Evolutionary conservation across 371 early-diverging fungal genomes (phyloP).

Genomic region (Mortierella sp.): DNA sequence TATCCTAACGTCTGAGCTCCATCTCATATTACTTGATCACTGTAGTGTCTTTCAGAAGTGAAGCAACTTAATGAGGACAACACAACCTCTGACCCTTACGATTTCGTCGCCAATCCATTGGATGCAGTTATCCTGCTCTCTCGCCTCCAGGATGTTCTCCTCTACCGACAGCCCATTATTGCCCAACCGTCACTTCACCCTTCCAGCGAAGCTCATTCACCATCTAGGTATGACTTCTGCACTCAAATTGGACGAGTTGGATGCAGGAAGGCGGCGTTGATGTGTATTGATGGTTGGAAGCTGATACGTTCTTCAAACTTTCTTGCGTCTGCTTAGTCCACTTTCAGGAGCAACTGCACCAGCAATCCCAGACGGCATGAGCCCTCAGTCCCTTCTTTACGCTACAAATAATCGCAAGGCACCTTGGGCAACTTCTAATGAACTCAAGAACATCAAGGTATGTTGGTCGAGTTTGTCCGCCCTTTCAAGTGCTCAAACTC

Average conservation of each 20-base stretch:
- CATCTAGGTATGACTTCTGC: conserved; percentile 17
- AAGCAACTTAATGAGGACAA: conserved; percentile 66
- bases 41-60: conserved; percentile 68
- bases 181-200: conserved; percentile 1
- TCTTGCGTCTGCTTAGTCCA: conserved; percentile 8
- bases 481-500: not conserved
- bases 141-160: conserved; percentile 76
- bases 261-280: not conserved
- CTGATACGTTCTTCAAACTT: not conserved
- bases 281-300: not conserved
- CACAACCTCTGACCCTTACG: conserved; percentile 66
- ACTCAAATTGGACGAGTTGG: not conserved
- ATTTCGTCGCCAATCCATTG: conserved; percentile 65
- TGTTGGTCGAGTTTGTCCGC: not conserved
- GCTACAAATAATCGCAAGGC: conserved; percentile 79
- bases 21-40: not conserved
- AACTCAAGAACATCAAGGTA: conserved; percentile 58
- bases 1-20: not conserved
- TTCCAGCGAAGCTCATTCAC: not conserved
- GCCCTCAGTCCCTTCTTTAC: conserved; percentile 65
- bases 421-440: conserved; percentile 65
- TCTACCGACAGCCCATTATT: conserved; percentile 68
- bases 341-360: conserved; percentile 39
- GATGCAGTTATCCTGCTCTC: conserved; percentile 70
- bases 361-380: conserved; percentile 70